Percentiles rank a stretch among this genome's conserved stretches.
Conservation (phyloP, 1,139 yeast genomes). For the Tardiomyces digboiensis region DNA sequence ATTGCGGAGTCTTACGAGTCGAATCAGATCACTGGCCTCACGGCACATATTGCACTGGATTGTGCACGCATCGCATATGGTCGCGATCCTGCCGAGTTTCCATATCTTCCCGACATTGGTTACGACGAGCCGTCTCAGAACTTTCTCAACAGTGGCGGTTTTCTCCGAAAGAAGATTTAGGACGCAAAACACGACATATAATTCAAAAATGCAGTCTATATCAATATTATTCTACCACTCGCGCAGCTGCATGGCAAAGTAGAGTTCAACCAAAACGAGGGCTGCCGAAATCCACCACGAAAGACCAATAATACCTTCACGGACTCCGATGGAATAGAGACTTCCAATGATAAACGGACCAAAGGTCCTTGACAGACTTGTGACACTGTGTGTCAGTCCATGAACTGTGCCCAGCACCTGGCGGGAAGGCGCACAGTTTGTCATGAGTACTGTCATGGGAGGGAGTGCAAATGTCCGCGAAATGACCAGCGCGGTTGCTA, state of each 20-base stretch:
- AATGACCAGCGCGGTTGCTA: constrained; percentile 14
- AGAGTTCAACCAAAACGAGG: constrained; percentile 16
- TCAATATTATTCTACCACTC: constrained; percentile 14
- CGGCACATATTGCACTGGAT: neutral
- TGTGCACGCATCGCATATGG: neutral
- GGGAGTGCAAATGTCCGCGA: constrained; percentile 24
- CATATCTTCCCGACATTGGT: neutral
- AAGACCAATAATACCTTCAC: constrained; percentile 34
- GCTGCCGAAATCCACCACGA: constrained; percentile 43
- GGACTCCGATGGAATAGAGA: constrained; percentile 39
- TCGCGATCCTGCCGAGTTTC: neutral
- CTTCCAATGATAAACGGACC: constrained; percentile 51
- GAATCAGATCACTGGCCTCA: neutral
- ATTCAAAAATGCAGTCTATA: neutral
- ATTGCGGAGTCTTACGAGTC: neutral
- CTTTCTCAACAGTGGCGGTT: neutral
- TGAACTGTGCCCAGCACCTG: constrained; percentile 22
- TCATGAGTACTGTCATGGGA: constrained; percentile 23
- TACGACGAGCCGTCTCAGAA: neutral
- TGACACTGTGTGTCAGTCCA: constrained; percentile 26
- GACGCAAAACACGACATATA: too few relatives aligned
- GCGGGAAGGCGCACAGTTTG: constrained; percentile 20
- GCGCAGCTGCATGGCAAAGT: constrained; percentile 14
- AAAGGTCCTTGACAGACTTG: constrained; percentile 44
- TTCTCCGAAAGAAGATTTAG: neutral